Conservation (phyloP, 352 stramenopile genomes). For the Globisporangium viniferum region DNA sequence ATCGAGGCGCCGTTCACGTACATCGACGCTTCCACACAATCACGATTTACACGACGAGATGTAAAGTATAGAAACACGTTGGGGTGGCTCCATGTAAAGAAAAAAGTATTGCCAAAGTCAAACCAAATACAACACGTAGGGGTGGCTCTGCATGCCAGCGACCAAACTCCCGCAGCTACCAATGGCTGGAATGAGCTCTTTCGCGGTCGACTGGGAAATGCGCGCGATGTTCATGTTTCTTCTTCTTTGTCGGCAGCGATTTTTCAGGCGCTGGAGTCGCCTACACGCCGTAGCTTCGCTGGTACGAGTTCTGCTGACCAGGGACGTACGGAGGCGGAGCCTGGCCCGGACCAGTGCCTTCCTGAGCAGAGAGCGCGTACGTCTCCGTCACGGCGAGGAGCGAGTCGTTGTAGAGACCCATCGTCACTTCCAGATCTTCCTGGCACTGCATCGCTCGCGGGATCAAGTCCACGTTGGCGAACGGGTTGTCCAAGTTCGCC, state of each 20-base stretch:
- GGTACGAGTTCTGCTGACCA: conserved; percentile 89
- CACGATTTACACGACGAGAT: not conserved
- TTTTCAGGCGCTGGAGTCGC: not conserved
- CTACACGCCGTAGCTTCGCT: conserved; percentile 85
- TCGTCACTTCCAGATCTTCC: conserved; percentile 83
- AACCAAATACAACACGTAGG: conserved; percentile 10
- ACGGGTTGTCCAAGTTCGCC: conserved; percentile 88
- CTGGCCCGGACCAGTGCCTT: conserved; percentile 42
- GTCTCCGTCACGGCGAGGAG: conserved; percentile 84
- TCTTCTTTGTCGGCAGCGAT: conserved; percentile 2
- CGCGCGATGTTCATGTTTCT: conserved; percentile 9
- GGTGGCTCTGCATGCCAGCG: not conserved
- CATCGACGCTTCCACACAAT: conserved; percentile 32
- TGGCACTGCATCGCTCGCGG: conserved; percentile 87
- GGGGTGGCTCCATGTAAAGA: conserved; percentile 6
- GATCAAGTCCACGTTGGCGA: conserved; percentile 86
- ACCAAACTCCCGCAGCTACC: conserved; percentile 17
- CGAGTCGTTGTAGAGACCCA: conserved; percentile 89
- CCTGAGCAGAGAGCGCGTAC: conserved; percentile 77
- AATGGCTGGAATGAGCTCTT: conserved; percentile 10
- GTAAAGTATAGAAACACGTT: conserved; percentile 13
- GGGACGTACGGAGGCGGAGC: conserved; percentile 81
- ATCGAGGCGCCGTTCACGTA: conserved; percentile 75
- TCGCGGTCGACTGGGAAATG: not conserved
- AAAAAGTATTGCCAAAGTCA: conserved; percentile 17